phyloP scores from a whole-genome alignment of 305 asterid species.

The Fraxinus velutina region DNA sequence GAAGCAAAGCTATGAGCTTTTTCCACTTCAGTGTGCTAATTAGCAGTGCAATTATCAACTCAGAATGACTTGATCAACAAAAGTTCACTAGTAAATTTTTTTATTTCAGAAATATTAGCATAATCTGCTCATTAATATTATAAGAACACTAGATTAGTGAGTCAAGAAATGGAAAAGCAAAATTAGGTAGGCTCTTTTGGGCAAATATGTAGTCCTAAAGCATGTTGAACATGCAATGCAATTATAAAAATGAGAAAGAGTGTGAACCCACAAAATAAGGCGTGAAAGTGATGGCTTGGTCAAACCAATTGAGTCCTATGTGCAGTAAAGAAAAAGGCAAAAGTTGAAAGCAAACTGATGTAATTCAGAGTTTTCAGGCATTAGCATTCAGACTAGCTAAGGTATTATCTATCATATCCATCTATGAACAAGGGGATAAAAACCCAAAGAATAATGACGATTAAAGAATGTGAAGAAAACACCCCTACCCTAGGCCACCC shows the following conservation, averaged over 20 bases:
- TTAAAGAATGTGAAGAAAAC: slow-evolving; percentile 2
- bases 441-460: slow-evolving; percentile 18
- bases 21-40: background rate
- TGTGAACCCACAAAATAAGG: slow-evolving; percentile 47
- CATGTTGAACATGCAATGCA: background rate
- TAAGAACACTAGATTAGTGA: background rate
- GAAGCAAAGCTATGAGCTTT: background rate
- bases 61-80: background rate
- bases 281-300: slow-evolving; percentile 59
- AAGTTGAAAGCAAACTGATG: slow-evolving; percentile 45
- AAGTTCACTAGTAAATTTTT: background rate
- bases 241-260: slow-evolving; percentile 17
- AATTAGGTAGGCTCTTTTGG: background rate
- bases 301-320: slow-evolving; percentile 49
- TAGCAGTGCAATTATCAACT: background rate
- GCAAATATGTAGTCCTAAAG: slow-evolving; percentile 11
- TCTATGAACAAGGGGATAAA: slow-evolving; percentile 18
- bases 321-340: slow-evolving; percentile 41
- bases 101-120: background rate
- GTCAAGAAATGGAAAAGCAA: background rate
- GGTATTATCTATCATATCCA: slow-evolving; percentile 23
- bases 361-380: slow-evolving; percentile 47
- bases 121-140: background rate
- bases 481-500: background rate
- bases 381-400: slow-evolving; percentile 63